Percentiles rank a stretch among this genome's conserved stretches.
These are phyloP conservation scores for Clonostachys solani DNA, from an alignment of 2,329 filamentous ascomycete genomes.

Conservation along the genomic window DNA sequence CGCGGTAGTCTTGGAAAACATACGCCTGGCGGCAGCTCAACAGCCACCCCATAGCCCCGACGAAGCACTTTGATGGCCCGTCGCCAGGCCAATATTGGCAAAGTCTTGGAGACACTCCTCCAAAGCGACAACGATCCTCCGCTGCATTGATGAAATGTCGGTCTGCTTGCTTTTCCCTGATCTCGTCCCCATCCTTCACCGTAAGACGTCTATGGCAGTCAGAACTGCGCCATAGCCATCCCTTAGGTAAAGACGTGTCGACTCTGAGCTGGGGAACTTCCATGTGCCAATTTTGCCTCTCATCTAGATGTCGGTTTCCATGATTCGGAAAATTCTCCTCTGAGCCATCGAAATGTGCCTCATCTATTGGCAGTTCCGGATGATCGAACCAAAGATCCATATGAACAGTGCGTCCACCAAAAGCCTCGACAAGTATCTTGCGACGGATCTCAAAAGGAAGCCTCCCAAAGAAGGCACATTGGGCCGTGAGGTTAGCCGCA, in stretches of 20 bases:
- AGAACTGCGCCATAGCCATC: conserved; percentile 4
- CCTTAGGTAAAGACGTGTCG: no score
- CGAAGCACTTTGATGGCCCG: conserved; percentile 1
- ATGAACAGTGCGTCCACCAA: neutral
- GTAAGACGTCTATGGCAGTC: conserved; percentile 1
- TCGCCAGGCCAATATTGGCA: neutral
- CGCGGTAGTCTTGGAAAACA: neutral
- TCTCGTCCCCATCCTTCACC: neutral
- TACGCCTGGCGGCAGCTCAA: conserved; percentile 4
- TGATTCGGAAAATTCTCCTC: no score
- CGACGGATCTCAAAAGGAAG: neutral
- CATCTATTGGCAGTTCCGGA: neutral
- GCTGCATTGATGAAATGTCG: neutral
- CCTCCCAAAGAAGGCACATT: neutral
- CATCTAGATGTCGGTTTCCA: no score
- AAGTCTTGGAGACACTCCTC: neutral
- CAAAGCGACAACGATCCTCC: neutral
- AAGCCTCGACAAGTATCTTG: neutral
- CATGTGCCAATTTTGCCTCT: no score
- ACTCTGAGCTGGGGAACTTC: no score
- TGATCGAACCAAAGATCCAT: neutral
- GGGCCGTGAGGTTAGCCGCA: no score
- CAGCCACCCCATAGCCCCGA: conserved; percentile 6
- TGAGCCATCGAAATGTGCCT: no score
- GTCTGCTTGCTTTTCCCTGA: neutral